Evolutionary conservation across 179 eudicot genomes (phyloP).

Genomic region (Sideroxylon spinosum): DNA sequence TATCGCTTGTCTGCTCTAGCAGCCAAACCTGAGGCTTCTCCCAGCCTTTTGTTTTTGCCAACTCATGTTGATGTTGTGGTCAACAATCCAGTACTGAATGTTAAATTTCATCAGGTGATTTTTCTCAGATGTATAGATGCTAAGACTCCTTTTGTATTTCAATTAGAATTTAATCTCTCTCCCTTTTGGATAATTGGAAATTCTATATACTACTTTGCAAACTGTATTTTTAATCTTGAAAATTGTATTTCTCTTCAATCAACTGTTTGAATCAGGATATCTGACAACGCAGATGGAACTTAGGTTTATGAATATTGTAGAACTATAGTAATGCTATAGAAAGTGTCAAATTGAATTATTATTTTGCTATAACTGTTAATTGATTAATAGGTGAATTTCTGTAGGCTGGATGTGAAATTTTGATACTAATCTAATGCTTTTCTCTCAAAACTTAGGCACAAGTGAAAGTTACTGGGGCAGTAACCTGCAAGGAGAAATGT

Average conservation of each 20-base stretch:
- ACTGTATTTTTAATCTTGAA: not conserved
- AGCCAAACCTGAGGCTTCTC: conserved; percentile 59
- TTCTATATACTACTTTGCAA: not conserved
- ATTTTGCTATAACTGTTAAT: not conserved
- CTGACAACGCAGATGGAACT: not conserved
- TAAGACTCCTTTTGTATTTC: conserved; percentile 1
- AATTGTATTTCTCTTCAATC: not conserved
- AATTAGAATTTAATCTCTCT: not conserved
- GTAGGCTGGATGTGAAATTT: conserved; percentile 10
- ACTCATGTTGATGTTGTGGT: conserved; percentile 67
- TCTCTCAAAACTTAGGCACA: conserved; percentile 54
- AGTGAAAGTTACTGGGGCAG: conserved; percentile 68
- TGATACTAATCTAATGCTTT: conserved; percentile 14
- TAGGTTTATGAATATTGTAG: not conserved
- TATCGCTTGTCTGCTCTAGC: conserved; percentile 91
- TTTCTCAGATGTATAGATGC: conserved; percentile 9
- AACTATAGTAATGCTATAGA: not conserved
- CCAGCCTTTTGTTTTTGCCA: conserved; percentile 77
- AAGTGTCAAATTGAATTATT: not conserved
- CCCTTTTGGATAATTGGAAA: not conserved
- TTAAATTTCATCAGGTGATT: conserved; percentile 85
- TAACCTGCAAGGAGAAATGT: conserved; percentile 84
- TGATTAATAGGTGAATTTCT: not conserved
- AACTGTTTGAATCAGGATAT: not conserved
- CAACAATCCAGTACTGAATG: conserved; percentile 67